Percentiles rank a stretch among this genome's conserved stretches.
Conservation (phyloP, 2,329 filamentous ascomycete species). For the Hymenoscyphus occultus region DNA sequence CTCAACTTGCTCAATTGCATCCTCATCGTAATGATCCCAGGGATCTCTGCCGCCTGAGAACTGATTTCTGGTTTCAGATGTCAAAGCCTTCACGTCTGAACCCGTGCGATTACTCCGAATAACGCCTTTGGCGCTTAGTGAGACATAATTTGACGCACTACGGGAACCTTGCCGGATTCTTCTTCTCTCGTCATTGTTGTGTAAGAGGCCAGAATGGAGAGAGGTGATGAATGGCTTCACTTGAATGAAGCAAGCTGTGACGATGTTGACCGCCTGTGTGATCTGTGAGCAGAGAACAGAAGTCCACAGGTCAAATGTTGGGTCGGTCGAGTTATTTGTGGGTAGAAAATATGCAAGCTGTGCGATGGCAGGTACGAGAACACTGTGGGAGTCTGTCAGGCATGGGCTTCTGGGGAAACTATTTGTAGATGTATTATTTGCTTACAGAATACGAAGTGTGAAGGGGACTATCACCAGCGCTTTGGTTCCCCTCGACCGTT, state of each 20-base stretch:
- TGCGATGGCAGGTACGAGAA: constrained; percentile 7
- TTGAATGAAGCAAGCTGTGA: constrained; percentile 10
- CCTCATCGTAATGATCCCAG: constrained; percentile 2
- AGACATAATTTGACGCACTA: constrained; percentile 1
- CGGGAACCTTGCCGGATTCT: constrained; percentile 2
- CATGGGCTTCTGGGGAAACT: not conserved
- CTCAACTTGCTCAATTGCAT: constrained; percentile 2
- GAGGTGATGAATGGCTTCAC: constrained; percentile 3
- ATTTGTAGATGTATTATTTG: constrained; percentile 4
- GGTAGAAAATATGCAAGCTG: constrained; percentile 7
- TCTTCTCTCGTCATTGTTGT: constrained; percentile 6
- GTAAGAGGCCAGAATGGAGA: constrained; percentile 4
- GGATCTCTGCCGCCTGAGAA: constrained; percentile 7
- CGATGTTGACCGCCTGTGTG: constrained; percentile 6
- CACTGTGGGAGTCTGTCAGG: constrained; percentile 5
- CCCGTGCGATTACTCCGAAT: not conserved
- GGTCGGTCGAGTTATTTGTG: constrained; percentile 3
- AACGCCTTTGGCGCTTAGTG: not conserved
- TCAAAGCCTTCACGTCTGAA: constrained; percentile 1
- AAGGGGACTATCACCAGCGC: not conserved
- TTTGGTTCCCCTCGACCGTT: constrained; percentile 4
- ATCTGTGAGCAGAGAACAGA: constrained; percentile 7
- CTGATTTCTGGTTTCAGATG: not conserved
- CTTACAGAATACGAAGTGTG: constrained; percentile 10
- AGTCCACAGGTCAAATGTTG: constrained; percentile 9